Percentiles rank a stretch among this genome's conserved stretches.
These are phyloP conservation scores for Xerocomellus chrysenteron DNA, from an alignment of 768 basidiomycete genomes.

Conservation along the genomic window DNA sequence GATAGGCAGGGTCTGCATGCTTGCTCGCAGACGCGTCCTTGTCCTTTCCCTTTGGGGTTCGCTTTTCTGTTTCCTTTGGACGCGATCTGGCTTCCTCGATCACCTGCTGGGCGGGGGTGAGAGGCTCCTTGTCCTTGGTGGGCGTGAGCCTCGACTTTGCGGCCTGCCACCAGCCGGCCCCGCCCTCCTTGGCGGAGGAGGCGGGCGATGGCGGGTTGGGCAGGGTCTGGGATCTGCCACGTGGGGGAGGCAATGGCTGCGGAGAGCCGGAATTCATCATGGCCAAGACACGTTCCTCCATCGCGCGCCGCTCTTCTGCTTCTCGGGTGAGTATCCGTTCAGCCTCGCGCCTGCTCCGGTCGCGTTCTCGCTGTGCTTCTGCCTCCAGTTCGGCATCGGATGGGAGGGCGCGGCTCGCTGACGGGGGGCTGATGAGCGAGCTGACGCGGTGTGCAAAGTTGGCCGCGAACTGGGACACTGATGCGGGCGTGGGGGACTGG, in stretches of 20 bases:
- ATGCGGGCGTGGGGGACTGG: slow-evolving; percentile 61
- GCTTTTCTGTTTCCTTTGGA: slow-evolving; percentile 56
- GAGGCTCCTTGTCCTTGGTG: slow-evolving; percentile 66
- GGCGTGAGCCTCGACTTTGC: slow-evolving; percentile 78
- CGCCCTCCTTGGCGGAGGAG: slow-evolving; percentile 59
- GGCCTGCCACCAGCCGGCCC: slow-evolving; percentile 65
- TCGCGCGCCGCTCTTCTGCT: slow-evolving; percentile 60
- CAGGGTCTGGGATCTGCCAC: slow-evolving; percentile 56
- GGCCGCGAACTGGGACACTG: slow-evolving; percentile 70
- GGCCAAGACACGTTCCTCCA: slow-evolving; percentile 76
- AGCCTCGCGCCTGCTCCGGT: slow-evolving; percentile 71
- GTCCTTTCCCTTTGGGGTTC: slow-evolving; percentile 40
- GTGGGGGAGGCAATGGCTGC: slow-evolving; percentile 54
- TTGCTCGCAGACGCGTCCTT: slow-evolving; percentile 52
- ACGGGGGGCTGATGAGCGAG: slow-evolving; percentile 56
- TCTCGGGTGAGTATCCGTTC: slow-evolving; percentile 73
- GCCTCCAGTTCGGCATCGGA: slow-evolving; percentile 82
- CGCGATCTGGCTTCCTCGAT: slow-evolving; percentile 70
- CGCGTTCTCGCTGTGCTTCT: slow-evolving; percentile 75
- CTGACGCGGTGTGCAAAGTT: slow-evolving; percentile 76
- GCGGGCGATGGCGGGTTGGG: slow-evolving; percentile 63
- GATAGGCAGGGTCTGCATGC: slow-evolving; percentile 54
- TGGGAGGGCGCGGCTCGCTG: slow-evolving; percentile 45
- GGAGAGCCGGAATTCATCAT: slow-evolving; percentile 55
- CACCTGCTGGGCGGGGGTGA: slow-evolving; percentile 86